Evolutionary conservation across 306 rosid genomes (phyloP).

Genomic region (Dicorynia guianensis): DNA sequence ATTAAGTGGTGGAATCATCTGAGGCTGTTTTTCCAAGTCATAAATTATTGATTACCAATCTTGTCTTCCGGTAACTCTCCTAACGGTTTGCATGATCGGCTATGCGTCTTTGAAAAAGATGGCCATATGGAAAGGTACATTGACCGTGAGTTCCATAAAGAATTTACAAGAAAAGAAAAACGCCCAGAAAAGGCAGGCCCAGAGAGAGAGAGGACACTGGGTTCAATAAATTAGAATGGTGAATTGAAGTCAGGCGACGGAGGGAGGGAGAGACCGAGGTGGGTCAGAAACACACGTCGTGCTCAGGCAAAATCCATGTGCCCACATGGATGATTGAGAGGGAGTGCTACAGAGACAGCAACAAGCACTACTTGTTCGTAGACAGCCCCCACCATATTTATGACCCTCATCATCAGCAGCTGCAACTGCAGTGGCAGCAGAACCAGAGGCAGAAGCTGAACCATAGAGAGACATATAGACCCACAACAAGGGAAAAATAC

Average conservation of each 20-base stretch:
- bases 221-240: slow-evolving; percentile 40
- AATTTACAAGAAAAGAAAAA: neutral
- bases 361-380: slow-evolving; percentile 34
- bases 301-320: slow-evolving; percentile 96
- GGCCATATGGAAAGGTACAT: slow-evolving; percentile 39
- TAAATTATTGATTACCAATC: slow-evolving; percentile 24
- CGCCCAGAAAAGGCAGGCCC: slow-evolving; percentile 23
- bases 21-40: slow-evolving; percentile 27
- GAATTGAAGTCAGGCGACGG: neutral
- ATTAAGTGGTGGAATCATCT: slow-evolving; percentile 11
- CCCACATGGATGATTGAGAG: slow-evolving; percentile 79
- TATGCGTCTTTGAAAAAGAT: slow-evolving; percentile 38
- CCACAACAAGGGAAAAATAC: slow-evolving; percentile 34
- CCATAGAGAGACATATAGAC: neutral
- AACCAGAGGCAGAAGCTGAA: neutral
- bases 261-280: slow-evolving; percentile 41
- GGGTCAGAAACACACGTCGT: slow-evolving; percentile 89
- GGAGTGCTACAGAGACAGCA: neutral
- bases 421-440: neutral
- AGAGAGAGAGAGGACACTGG: slow-evolving; percentile 34
- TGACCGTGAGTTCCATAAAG: slow-evolving; percentile 66
- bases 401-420: slow-evolving; percentile 24
- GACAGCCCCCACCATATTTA: slow-evolving; percentile 53
- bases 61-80: neutral
- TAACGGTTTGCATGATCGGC: slow-evolving; percentile 46